Conservation (phyloP, 768 basidiomycete genomes). For the Rubroboletus pulcherrimus region DNA sequence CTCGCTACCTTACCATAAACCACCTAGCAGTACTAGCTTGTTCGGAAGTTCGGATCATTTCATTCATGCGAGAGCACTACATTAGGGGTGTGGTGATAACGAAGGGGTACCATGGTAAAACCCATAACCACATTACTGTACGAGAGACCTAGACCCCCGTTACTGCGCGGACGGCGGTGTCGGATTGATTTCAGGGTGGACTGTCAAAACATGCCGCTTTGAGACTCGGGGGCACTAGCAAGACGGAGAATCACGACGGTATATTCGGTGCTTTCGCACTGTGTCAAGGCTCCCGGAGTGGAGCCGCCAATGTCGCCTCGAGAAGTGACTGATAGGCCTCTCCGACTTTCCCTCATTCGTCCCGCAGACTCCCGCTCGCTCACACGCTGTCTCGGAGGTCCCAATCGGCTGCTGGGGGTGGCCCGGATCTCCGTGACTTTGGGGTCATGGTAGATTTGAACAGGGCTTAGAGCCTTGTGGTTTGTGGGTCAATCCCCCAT, state of each 20-base stretch:
- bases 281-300: background rate
- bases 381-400: background rate
- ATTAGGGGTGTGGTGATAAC: background rate
- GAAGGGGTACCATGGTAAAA: background rate
- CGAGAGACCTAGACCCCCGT: background rate
- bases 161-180: background rate
- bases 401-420: background rate
- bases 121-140: background rate
- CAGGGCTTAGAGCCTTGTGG: background rate
- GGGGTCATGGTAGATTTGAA: background rate
- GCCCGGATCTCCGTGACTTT: too few relatives aligned
- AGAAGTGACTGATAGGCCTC: background rate
- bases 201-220: too few relatives aligned
- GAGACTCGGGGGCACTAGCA: too few relatives aligned
- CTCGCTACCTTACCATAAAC: background rate
- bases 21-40: background rate
- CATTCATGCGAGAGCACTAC: background rate
- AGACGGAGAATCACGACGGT: too few relatives aligned
- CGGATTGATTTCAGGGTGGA: background rate
- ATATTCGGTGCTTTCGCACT: background rate
- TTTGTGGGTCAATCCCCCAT: background rate
- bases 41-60: background rate
- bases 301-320: background rate
- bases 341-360: background rate
- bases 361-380: background rate